A percentile compares a stretch with the other conserved stretches of the same genome.
Conservation (phyloP, 208 protist species). For the Leishmania gerbilli region DNA sequence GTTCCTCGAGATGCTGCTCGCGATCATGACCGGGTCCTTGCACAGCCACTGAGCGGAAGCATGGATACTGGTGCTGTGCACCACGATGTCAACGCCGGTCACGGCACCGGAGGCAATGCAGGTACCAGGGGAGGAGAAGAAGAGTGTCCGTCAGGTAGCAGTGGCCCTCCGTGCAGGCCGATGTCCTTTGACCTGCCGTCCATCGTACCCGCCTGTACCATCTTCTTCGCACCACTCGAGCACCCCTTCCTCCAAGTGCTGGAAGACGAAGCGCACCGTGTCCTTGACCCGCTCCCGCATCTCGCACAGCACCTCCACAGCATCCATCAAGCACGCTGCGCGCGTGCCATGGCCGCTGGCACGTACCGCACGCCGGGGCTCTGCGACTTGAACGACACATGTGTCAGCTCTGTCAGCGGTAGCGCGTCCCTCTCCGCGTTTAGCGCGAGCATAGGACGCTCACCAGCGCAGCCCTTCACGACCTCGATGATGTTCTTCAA, state of each 20-base stretch:
- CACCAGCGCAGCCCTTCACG: slow-evolving; percentile 49
- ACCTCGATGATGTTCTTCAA: slow-evolving; percentile 45
- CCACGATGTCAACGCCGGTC: slow-evolving; percentile 67
- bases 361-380: slow-evolving; percentile 51
- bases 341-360: slow-evolving; percentile 67
- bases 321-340: slow-evolving; percentile 59
- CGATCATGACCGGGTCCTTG: slow-evolving; percentile 56
- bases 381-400: slow-evolving; percentile 51
- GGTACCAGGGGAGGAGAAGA: slow-evolving; percentile 15
- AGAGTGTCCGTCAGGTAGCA: slow-evolving; percentile 19
- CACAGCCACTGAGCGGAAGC: slow-evolving; percentile 56
- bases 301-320: slow-evolving; percentile 53
- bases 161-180: slow-evolving; percentile 45
- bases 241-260: slow-evolving; percentile 63
- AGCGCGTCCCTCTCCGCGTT: slow-evolving; percentile 70
- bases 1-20: slow-evolving; percentile 49
- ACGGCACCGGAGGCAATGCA: slow-evolving; percentile 51
- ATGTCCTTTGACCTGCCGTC: slow-evolving; percentile 59
- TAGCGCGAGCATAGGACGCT: slow-evolving; percentile 36
- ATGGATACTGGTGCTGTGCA: slow-evolving; percentile 59
- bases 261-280: slow-evolving; percentile 75
- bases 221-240: slow-evolving; percentile 50
- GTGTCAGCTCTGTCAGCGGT: slow-evolving; percentile 52
- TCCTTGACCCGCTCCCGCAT: slow-evolving; percentile 50
- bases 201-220: slow-evolving; percentile 50